Evolutionary conservation across 345 rosid species (phyloP).

Genomic region (Rhodomyrtus tomentosa): DNA sequence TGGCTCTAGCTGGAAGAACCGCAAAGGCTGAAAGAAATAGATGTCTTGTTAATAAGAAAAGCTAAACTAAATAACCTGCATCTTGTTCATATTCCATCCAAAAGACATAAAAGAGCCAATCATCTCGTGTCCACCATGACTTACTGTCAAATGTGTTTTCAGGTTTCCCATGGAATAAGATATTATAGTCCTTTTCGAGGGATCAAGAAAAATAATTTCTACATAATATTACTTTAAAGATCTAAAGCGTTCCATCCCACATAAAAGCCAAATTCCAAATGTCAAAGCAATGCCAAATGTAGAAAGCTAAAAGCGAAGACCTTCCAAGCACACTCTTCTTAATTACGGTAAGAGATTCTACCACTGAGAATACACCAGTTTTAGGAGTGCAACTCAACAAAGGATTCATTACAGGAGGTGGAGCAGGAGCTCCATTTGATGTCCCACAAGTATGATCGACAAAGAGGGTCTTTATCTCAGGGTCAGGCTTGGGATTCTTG

Average conservation of each 20-base stretch:
- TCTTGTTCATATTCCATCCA: neutral
- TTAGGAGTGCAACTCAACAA: constrained; percentile 54
- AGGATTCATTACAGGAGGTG: constrained; percentile 65
- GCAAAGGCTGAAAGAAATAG: neutral
- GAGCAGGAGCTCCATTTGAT: constrained; percentile 58
- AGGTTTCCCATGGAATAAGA: neutral
- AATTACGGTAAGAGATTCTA: constrained; percentile 56
- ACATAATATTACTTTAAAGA: neutral
- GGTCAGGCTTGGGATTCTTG: constrained; percentile 63
- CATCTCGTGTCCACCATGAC: neutral
- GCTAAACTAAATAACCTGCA: constrained; percentile 3
- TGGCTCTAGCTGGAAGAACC: constrained; percentile 44
- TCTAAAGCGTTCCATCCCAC: neutral
- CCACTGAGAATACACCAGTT: constrained; percentile 46
- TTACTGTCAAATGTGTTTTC: neutral
- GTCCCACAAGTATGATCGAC: constrained; percentile 71
- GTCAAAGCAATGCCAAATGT: neutral
- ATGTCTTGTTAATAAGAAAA: neutral
- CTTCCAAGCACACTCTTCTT: constrained; percentile 6
- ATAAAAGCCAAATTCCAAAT: neutral
- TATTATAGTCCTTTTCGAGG: neutral
- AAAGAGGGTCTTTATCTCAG: constrained; percentile 75
- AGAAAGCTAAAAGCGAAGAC: neutral
- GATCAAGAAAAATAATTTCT: neutral
- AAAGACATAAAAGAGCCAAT: neutral